These are phyloP conservation scores for Leishmania guyanensis DNA, from an alignment of 208 protist species.

Conservation along the genomic window DNA sequence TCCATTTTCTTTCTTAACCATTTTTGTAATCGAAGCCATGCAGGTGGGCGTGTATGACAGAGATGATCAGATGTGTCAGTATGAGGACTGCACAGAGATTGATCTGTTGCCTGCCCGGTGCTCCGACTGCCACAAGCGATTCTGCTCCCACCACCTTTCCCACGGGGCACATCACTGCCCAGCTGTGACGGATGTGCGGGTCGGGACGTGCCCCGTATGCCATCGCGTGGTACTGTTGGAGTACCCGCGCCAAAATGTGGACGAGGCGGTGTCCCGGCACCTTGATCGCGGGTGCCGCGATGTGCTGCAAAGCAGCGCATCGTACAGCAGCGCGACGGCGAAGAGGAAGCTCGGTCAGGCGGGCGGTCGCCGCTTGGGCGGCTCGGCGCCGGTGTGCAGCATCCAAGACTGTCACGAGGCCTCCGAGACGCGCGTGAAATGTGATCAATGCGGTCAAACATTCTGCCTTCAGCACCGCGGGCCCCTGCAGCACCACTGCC, in stretches of 20 bases:
- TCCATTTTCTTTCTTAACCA: neutral
- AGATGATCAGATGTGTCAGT: constrained; percentile 68
- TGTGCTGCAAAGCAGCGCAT: constrained; percentile 11
- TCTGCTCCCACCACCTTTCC: constrained; percentile 82
- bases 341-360: neutral
- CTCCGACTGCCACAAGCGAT: constrained; percentile 67
- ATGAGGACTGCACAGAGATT: constrained; percentile 68
- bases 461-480: constrained; percentile 83
- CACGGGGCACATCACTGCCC: constrained; percentile 61
- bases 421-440: constrained; percentile 47
- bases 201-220: constrained; percentile 60
- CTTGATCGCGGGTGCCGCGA: constrained; percentile 73
- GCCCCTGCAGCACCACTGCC: constrained; percentile 59
- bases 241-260: constrained; percentile 48
- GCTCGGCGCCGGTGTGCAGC: constrained; percentile 41
- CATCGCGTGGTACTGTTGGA: constrained; percentile 51
- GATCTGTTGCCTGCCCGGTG: constrained; percentile 74
- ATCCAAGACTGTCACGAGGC: constrained; percentile 44
- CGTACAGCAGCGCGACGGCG: constrained; percentile 1
- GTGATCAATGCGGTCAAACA: constrained; percentile 58
- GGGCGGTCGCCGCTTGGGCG: constrained; percentile 27
- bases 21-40: constrained; percentile 45
- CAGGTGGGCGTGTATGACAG: constrained; percentile 85
- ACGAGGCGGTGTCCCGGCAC: constrained; percentile 81
- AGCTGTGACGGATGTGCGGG: constrained; percentile 37